Percentiles rank a stretch among this genome's conserved stretches.
Conservation (phyloP, 441 rosid genomes). For the Eruca vesicaria region DNA sequence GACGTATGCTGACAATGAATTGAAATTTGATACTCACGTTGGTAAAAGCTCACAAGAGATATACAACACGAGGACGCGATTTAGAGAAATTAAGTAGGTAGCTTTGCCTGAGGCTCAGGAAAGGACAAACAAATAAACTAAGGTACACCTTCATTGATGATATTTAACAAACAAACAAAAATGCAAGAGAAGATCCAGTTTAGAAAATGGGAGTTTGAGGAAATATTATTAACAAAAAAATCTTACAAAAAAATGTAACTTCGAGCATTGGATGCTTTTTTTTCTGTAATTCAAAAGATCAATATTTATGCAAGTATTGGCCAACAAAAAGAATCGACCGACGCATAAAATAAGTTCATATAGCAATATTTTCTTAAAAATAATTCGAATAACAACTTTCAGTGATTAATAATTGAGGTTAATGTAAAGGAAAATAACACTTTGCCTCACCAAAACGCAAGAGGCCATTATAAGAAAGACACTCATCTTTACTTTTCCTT, state of each 20-base stretch:
- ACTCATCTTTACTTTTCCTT: neutral
- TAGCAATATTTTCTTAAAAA: neutral
- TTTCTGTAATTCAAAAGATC: neutral
- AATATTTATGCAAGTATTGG: neutral
- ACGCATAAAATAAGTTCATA: neutral
- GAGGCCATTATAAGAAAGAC: constrained; percentile 10
- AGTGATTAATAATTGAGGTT: neutral
- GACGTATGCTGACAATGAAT: too few relatives aligned
- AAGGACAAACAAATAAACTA: neutral
- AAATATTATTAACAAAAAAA: neutral
- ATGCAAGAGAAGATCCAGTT: neutral
- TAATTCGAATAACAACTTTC: constrained; percentile 4
- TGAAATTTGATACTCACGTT: too few relatives aligned
- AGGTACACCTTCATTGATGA: neutral
- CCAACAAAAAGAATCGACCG: constrained; percentile 4
- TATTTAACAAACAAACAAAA: neutral
- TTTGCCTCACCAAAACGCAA: constrained; percentile 34
- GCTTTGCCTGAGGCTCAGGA: neutral
- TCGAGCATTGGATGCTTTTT: constrained; percentile 5
- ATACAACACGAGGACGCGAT: neutral
- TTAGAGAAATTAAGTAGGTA: neutral
- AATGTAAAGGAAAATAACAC: constrained; percentile 15
- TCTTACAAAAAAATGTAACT: neutral
- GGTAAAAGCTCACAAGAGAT: neutral
- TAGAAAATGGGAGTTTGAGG: neutral